Base-by-base conservation (phyloP, 2,329 filamentous ascomycete genomes). In the Fusarium sororula region DNA sequence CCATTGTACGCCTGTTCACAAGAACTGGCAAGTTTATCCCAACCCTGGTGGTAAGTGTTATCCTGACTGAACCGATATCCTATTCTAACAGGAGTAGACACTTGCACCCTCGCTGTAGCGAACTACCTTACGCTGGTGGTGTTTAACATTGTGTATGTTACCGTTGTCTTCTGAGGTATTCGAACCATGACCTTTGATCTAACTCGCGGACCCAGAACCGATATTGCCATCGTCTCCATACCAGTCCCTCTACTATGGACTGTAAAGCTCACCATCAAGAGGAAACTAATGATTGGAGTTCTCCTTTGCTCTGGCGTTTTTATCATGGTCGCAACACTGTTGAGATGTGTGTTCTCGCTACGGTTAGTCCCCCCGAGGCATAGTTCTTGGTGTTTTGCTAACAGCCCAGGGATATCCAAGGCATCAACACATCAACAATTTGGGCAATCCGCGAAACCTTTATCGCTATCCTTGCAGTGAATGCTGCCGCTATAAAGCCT, bases 401-500 rank as follows among this genome's bases (percentile, higher is more conserved):
- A 75, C 44, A 15, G 12, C 5, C 13, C 24, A 75, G 78, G 32
- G 76, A 81, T 32, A 81, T 83, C 42, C 53, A 82, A 24, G 79
- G 78, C 22, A 82, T 84, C 75, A 83, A 84, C 64, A 70, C 79
- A 5, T 81, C 80, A 30, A 84, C 82, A 1, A 83, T 84, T 26
- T 85, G 84, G 84, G 83, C 82, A 18, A 83, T 84, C 22, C 80
- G 84, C 50, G 84, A 86, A 74, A 84, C 82, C 6, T 85, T 86
- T 47, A 81, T 85, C 38, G 83, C 79, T n/a, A 83, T 85, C 55
- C 80, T 86, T 41, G 83, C 82, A 51, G 82, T 84, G 56, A 85
- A 84, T 63, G 79, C 81, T n/a, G 81, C 84, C 5, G 79, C 79
- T 26, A 84, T 85, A 66, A 84, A 83, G 38, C 82, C 83, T 6